These are phyloP conservation scores for Pythium brassicae DNA, from an alignment of 352 stramenopile genomes.

Conservation along the genomic window DNA sequence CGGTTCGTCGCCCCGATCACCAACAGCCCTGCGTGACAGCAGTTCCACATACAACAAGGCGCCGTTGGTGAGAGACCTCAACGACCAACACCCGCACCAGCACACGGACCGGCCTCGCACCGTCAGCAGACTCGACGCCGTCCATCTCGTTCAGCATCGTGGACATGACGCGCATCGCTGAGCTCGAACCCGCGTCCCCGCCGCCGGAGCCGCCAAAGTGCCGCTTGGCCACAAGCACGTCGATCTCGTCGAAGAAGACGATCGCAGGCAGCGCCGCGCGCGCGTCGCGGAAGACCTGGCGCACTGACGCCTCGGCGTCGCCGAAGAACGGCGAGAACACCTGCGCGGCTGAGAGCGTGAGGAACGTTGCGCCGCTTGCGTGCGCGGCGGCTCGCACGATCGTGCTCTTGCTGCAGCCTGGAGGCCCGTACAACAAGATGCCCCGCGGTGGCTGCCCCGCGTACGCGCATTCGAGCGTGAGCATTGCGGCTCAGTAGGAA, in stretches of 20 bases:
- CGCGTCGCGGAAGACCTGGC: conserved; percentile 76
- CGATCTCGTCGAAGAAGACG: conserved; percentile 90
- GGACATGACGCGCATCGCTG: conserved; percentile 91
- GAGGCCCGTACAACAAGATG: conserved; percentile 86
- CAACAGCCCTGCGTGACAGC: conserved; percentile 58
- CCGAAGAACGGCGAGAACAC: conserved; percentile 89
- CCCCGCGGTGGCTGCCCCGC: conserved; percentile 50
- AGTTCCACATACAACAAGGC: background rate
- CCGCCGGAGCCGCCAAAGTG: conserved; percentile 46
- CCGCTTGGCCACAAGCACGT: conserved; percentile 83
- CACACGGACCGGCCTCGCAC: too few species aligned
- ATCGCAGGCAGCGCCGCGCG: conserved; percentile 84
- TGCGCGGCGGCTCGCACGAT: conserved; percentile 81
- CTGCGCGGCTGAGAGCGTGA: conserved; percentile 82
- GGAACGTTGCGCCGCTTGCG: conserved; percentile 76
- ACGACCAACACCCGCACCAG: too few species aligned
- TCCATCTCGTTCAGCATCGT: conserved; percentile 98
- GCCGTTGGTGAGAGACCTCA: background rate
- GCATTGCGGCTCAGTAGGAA: too few species aligned
- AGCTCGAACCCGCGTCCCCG: conserved; percentile 41
- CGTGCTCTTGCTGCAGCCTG: conserved; percentile 89
- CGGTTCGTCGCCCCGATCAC: conserved; percentile 98
- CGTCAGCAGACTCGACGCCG: conserved; percentile 92
- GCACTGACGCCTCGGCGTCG: conserved; percentile 80
- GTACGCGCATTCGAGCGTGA: background rate